A percentile compares a stretch with the other conserved stretches of the same genome.
Evolutionary conservation across 371 early-diverging fungal species (phyloP).

Genomic region (Smittium mucronatum): DNA sequence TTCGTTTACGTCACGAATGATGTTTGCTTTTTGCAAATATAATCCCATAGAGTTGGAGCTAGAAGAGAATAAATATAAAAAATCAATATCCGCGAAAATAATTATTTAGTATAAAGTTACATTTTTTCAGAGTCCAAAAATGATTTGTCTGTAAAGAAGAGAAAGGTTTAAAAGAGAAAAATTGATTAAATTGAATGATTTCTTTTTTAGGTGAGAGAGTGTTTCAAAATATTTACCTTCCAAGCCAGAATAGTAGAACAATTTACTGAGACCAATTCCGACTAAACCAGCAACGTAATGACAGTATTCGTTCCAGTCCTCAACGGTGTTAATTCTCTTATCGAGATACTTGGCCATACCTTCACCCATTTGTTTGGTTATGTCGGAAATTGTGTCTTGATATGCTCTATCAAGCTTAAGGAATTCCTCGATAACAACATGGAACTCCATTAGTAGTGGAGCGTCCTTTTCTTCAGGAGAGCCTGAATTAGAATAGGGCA

Average conservation of each 20-base stretch:
- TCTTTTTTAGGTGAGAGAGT: neutral
- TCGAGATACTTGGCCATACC: constrained; percentile 86
- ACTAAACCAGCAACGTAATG: constrained; percentile 96
- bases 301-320: constrained; percentile 89
- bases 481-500: constrained; percentile 29
- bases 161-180: neutral
- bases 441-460: constrained; percentile 68
- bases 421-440: constrained; percentile 81
- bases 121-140: neutral
- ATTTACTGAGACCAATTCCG: constrained; percentile 78
- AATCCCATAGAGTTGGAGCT: constrained; percentile 82
- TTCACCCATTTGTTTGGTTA: constrained; percentile 76
- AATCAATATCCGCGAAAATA: neutral
- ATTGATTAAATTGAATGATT: constrained; percentile 12
- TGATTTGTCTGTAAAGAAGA: neutral
- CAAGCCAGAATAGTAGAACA: constrained; percentile 78
- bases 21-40: constrained; percentile 92
- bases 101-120: neutral
- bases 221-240: constrained; percentile 49
- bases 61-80: neutral
- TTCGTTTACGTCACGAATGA: constrained; percentile 83
- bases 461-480: constrained; percentile 91
- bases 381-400: constrained; percentile 78
- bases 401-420: constrained; percentile 56
- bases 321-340: constrained; percentile 54